A percentile compares a stretch with the other conserved stretches of the same genome.
These are phyloP conservation scores for Trichoderma hamatum DNA, from an alignment of 2,329 filamentous ascomycete genomes.

Conservation along the genomic window DNA sequence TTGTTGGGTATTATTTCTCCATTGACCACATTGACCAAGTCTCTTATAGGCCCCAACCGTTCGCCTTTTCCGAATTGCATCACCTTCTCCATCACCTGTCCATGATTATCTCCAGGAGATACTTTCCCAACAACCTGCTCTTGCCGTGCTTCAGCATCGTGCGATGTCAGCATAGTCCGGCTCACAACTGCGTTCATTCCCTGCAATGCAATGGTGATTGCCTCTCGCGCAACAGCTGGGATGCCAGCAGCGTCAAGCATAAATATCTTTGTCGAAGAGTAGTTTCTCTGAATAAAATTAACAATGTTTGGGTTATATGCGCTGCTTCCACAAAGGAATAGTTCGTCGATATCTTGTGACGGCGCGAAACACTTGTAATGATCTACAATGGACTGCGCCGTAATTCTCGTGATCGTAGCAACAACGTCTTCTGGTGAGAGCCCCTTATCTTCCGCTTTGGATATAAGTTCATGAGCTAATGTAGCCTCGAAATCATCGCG, in stretches of 20 bases:
- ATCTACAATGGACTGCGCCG: conserved; percentile 36
- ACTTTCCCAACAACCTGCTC: conserved; percentile 59
- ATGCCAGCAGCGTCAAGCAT: conserved; percentile 56
- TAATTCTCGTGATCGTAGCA: conserved; percentile 55
- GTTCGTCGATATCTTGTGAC: conserved; percentile 45
- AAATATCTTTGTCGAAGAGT: conserved; percentile 51
- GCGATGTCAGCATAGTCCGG: conserved; percentile 56
- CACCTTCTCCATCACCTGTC: conserved; percentile 54
- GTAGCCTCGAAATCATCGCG: conserved; percentile 56
- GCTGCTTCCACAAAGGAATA: conserved; percentile 64
- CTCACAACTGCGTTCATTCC: conserved; percentile 62
- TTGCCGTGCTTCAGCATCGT: conserved; percentile 53
- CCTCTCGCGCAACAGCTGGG: conserved; percentile 59
- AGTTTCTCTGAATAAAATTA: conserved; percentile 53
- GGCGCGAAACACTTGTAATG: conserved; percentile 29
- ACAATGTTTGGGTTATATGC: conserved; percentile 61
- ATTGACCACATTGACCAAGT: conserved; percentile 54
- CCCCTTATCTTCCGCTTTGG: conserved; percentile 43
- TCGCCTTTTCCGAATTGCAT: conserved; percentile 53
- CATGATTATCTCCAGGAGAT: conserved; percentile 58
- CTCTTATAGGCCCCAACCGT: conserved; percentile 50
- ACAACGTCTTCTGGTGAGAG: conserved; percentile 49
- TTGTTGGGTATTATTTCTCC: conserved; percentile 54
- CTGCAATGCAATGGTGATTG: conserved; percentile 56
- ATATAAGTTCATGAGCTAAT: conserved; percentile 48